Percentiles rank a stretch among this genome's conserved stretches.
These are phyloP conservation scores for Oxyria digyna DNA, from an alignment of 148 eudicot genomes.

Conservation along the genomic window DNA sequence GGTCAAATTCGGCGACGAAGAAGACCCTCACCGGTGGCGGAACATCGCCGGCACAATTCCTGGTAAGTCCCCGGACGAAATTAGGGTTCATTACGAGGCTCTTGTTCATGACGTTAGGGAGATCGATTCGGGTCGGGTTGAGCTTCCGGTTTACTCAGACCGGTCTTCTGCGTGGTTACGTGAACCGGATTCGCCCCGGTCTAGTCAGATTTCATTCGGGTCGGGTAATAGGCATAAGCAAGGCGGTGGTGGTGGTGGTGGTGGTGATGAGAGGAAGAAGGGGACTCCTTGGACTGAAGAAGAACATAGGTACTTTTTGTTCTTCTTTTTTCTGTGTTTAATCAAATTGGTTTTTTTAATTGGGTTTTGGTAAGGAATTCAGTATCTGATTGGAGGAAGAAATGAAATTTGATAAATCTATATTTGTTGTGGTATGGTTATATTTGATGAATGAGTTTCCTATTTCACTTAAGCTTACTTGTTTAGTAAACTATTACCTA, in stretches of 20 bases:
- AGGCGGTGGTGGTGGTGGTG: conserved; percentile 20
- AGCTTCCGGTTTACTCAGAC: conserved; percentile 26
- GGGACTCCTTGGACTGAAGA: conserved; percentile 50
- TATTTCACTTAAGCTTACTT: no score
- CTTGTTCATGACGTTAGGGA: conserved; percentile 23
- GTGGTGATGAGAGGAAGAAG: conserved; percentile 32
- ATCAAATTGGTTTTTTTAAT: neutral
- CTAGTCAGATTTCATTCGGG: conserved; percentile 28
- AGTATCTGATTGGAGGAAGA: neutral
- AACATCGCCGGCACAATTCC: conserved; percentile 24
- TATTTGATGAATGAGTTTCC: no score
- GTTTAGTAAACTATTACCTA: no score
- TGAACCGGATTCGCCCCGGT: conserved; percentile 4
- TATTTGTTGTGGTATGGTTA: no score
- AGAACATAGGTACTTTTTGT: conserved; percentile 27
- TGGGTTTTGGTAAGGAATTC: neutral
- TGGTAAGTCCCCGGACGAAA: conserved; percentile 20
- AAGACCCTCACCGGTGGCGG: conserved; percentile 22
- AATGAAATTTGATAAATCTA: no score
- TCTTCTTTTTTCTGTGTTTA: neutral
- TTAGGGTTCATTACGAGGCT: conserved; percentile 23
- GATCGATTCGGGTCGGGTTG: conserved; percentile 33
- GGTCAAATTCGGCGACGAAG: conserved; percentile 3
- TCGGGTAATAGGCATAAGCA: conserved; percentile 4
- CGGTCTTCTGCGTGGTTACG: conserved; percentile 8